Evolutionary conservation across 371 early-diverging fungal species (phyloP).

Genomic region (Amoeboaphelidium occidentale): DNA sequence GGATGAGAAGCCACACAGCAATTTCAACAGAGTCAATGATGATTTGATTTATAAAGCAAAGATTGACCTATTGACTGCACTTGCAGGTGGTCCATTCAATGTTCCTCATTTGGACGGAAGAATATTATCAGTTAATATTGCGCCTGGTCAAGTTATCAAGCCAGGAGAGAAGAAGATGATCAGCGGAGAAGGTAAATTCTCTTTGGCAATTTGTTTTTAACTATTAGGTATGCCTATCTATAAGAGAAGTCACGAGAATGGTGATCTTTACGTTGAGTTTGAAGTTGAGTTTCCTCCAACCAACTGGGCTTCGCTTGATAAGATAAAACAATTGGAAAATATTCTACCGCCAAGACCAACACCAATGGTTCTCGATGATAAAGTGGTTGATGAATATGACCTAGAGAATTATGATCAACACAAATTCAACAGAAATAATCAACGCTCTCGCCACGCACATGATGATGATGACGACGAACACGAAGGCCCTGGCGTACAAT

Average conservation of each 20-base stretch:
- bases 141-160: slow-evolving; percentile 71
- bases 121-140: slow-evolving; percentile 51
- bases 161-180: slow-evolving; percentile 21
- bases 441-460: too few relatives aligned
- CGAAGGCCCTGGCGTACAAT: too few relatives aligned
- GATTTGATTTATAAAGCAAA: slow-evolving; percentile 57
- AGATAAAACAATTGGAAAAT: slow-evolving; percentile 12
- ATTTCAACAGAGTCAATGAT: slow-evolving; percentile 51
- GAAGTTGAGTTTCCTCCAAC: slow-evolving; percentile 55
- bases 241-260: slow-evolving; percentile 36
- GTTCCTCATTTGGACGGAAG: slow-evolving; percentile 77
- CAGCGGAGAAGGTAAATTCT: neutral
- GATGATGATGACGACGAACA: too few relatives aligned
- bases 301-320: slow-evolving; percentile 29
- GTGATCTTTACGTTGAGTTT: slow-evolving; percentile 71
- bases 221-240: slow-evolving; percentile 52
- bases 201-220: neutral
- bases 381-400: neutral
- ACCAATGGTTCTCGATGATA: slow-evolving; percentile 13
- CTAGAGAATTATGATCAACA: neutral
- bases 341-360: slow-evolving; percentile 17
- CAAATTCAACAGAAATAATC: too few relatives aligned
- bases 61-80: slow-evolving; percentile 72
- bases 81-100: slow-evolving; percentile 69
- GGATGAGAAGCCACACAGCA: slow-evolving; percentile 44